Base-by-base conservation (phyloP, 1,284 basidiomycete genomes). In the Papiliotrema terrestris region DNA sequence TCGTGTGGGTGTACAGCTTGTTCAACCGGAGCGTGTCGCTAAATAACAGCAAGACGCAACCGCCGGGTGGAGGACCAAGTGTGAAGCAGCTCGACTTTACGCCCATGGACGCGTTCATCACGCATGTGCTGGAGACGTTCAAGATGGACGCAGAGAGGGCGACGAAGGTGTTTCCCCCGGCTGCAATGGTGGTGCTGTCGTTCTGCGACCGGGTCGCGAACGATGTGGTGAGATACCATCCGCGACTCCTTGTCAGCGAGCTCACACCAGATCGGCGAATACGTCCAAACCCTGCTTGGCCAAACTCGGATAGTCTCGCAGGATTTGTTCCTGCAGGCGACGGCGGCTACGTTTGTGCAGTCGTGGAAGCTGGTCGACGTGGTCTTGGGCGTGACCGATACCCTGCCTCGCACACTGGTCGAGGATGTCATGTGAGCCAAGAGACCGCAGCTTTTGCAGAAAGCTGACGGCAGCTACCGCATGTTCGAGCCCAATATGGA, bases 401-500 rank as follows among this genome's bases (percentile, higher is more conserved):
- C 63, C 2, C 61, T 66, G 5, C 76, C 78, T 8, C 68, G 72
- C 43, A 79, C 78, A 4, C 78, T 78, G 39, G 86, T 87, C 0
- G 90, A 96, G 66, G 88, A 92, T 69, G 84, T 94, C 45, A 82
- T 94, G 89, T 91, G 66, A 65, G 81, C 71, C 32, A 32, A 13
- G 42, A 29, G n/a, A n/a, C n/a, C n/a, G n/a, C n/a, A n/a, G n/a
- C n/a, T n/a, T n/a, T n/a, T 38, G 5, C 35, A 45, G 49, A 20
- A 4, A 41, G 44, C 60, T 57, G 46, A 62, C 32, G 20, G 29
- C 67, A 92, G 89, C 11, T 94, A 89, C 71, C 82, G 82, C 42
- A 94, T 97, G 89, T 98, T 96, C 69, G 93, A 96, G 73, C 79
- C 82, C 2, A 89, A 95, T 72, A 92, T 98, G 87, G 92, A 94